Evolutionary conservation across 1,139 yeast species (phyloP).

Genomic region (Geotrichum citri-aurantii): DNA sequence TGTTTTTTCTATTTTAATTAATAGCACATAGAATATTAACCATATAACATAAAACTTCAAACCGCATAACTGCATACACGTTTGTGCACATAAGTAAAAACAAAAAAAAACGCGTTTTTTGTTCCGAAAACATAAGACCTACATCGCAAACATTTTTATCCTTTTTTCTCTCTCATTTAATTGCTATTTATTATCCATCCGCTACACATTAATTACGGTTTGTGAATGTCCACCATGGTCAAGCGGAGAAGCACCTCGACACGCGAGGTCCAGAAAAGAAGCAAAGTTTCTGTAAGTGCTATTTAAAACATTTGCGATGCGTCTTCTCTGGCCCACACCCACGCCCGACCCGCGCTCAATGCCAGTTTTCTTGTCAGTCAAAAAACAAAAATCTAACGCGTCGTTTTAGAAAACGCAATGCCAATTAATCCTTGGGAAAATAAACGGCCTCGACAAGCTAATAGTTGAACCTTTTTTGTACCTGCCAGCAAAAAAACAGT

Average conservation of each 20-base stretch:
- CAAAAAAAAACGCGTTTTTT: background rate
- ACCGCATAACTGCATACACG: background rate
- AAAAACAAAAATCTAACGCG: background rate
- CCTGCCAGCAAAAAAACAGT: constrained; percentile 65
- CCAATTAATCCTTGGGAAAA: background rate
- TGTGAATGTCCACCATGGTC: background rate
- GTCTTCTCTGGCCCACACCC: background rate
- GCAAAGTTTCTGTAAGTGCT: background rate
- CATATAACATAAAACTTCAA: background rate
- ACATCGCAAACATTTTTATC: background rate
- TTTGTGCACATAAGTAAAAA: background rate
- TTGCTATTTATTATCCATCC: background rate
- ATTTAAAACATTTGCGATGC: background rate
- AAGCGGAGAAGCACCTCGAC: background rate
- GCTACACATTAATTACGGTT: background rate
- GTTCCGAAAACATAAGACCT: background rate
- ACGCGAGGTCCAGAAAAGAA: background rate
- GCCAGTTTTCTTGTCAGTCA: background rate
- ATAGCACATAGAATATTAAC: too few relatives aligned
- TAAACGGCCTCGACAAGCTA: constrained; percentile 1
- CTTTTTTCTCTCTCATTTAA: background rate
- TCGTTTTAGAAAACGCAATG: constrained; percentile 1
- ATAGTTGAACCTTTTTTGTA: constrained; percentile 54
- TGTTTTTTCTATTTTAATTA: too few relatives aligned
- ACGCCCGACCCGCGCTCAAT: background rate